Evolutionary conservation across 1,284 basidiomycete species (phyloP).

Genomic region (Cryptococcus deneoformans): DNA sequence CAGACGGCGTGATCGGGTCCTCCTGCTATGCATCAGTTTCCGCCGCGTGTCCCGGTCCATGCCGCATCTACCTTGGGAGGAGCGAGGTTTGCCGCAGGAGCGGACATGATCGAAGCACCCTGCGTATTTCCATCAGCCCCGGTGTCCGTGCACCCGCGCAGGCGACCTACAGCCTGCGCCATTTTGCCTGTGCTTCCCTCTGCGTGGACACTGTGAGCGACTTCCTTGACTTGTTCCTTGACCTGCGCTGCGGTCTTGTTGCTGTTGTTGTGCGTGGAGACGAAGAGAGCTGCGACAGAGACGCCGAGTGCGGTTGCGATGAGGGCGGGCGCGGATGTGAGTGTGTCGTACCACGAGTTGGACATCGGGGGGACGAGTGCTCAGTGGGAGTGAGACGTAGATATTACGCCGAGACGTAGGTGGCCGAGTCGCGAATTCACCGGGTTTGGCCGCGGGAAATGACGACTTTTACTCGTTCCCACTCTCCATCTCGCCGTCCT

Average conservation of each 20-base stretch:
- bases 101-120: constrained; percentile 47
- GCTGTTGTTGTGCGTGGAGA: not conserved
- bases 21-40: not conserved
- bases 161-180: constrained; percentile 24
- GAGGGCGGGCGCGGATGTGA: constrained; percentile 34
- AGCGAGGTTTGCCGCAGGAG: constrained; percentile 39
- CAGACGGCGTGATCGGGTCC: constrained; percentile 41
- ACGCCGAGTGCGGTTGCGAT: constrained; percentile 33
- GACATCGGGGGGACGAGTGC: constrained; percentile 4
- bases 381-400: not conserved
- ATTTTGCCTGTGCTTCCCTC: constrained; percentile 21
- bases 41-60: not conserved
- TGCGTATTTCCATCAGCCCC: constrained; percentile 1
- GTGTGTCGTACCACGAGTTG: constrained; percentile 34
- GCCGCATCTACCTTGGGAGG: constrained; percentile 42
- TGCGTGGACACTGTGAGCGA: constrained; percentile 13
- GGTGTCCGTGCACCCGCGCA: not conserved
- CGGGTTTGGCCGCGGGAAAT: too few relatives aligned
- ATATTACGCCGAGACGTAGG: not conserved
- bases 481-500: too few relatives aligned
- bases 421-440: not conserved
- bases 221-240: constrained; percentile 20
- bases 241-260: constrained; percentile 5
- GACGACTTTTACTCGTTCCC: too few relatives aligned
- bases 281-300: constrained; percentile 23